These are phyloP conservation scores for Chytriomyces confervae DNA, from an alignment of 192 early-diverging fungal genomes.

Conservation along the genomic window DNA sequence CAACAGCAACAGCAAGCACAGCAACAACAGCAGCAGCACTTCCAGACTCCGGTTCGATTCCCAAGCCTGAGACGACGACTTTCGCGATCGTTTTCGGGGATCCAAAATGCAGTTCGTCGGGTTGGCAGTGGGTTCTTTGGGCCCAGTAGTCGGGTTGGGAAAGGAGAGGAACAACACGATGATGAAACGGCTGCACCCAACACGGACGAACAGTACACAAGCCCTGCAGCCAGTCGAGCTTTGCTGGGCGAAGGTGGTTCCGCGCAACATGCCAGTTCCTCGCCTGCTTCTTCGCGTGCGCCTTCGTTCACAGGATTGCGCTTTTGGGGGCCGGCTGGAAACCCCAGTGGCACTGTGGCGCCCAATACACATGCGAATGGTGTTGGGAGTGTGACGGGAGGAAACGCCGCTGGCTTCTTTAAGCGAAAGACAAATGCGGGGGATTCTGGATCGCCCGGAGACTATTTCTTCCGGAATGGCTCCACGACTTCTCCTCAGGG, in stretches of 20 bases:
- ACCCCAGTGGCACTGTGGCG: too few species aligned
- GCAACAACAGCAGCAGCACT: background rate
- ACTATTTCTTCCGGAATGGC: background rate
- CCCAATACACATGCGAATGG: background rate
- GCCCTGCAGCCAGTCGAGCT: too few species aligned
- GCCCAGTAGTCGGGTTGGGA: background rate
- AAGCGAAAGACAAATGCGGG: background rate
- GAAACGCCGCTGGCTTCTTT: background rate
- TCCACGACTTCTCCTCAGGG: background rate
- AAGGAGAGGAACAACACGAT: background rate
- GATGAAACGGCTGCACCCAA: background rate
- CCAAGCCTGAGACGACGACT: slow-evolving; percentile 21
- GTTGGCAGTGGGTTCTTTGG: background rate
- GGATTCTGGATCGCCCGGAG: background rate
- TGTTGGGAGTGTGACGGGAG: background rate
- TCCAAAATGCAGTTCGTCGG: background rate
- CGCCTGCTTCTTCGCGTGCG: too few species aligned
- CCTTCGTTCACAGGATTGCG: too few species aligned
- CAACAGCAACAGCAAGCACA: background rate
- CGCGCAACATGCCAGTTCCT: too few species aligned
- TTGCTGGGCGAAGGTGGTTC: too few species aligned
- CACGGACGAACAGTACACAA: background rate
- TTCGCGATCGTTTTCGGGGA: slow-evolving; percentile 15
- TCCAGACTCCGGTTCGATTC: slow-evolving; percentile 10
- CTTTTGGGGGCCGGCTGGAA: too few species aligned